A percentile compares a stretch with the other conserved stretches of the same genome.
Conservation (phyloP, 805 yeast genomes). For the Candida xiaguanensis region DNA sequence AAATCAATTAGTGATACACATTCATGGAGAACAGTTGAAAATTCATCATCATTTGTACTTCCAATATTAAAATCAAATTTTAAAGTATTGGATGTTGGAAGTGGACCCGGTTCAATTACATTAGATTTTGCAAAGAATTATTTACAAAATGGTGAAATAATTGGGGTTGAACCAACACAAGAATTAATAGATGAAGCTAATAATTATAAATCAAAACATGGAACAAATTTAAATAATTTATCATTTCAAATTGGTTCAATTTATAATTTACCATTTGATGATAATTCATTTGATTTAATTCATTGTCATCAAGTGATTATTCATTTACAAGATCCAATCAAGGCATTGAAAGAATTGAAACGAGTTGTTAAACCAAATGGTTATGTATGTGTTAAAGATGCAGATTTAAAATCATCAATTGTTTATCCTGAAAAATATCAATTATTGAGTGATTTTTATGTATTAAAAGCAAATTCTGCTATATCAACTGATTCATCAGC, state of each 20-base stretch:
- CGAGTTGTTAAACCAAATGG: constrained; percentile 35
- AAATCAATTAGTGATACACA: constrained; percentile 24
- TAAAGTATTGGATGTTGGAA: constrained; percentile 37
- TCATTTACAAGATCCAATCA: constrained; percentile 30
- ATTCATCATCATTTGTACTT: constrained; percentile 22
- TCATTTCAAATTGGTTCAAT: constrained; percentile 26
- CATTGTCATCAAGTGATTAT: constrained; percentile 36
- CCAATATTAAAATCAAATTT: constrained; percentile 22
- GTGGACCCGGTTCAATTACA: constrained; percentile 43
- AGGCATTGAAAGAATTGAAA: constrained; percentile 31
- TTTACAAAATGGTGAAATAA: constrained; percentile 21
- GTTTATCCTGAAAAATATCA: constrained; percentile 17
- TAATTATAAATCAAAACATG: constrained; percentile 8
- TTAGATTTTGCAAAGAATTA: constrained; percentile 26
- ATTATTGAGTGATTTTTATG: constrained; percentile 8
- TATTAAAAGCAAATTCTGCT: constrained; percentile 8
- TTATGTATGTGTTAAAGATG: constrained; percentile 28
- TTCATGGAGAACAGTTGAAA: constrained; percentile 30
- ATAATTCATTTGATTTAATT: constrained; percentile 37
- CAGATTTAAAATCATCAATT: constrained; percentile 18
- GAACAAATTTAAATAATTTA: constrained; percentile 15
- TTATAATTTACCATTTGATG: constrained; percentile 28
- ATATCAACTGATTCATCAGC: constrained; percentile 12
- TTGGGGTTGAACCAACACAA: constrained; percentile 30
- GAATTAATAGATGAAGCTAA: constrained; percentile 26